phyloP scores from a whole-genome alignment of 306 rosid genomes.

The Pachyrhizus erosus region DNA sequence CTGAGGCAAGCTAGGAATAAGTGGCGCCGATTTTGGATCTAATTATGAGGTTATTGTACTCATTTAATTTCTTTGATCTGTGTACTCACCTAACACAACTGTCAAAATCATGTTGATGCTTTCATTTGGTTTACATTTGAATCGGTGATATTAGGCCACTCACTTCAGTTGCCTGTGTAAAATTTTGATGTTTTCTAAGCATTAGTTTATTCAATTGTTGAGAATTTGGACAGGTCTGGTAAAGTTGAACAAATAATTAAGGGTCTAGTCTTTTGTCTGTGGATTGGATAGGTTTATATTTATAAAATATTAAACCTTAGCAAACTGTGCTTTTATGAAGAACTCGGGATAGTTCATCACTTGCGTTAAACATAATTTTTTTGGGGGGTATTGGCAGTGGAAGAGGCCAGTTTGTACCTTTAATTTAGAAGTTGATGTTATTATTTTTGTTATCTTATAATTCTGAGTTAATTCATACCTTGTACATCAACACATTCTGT shows the following conservation, averaged over 20 bases:
- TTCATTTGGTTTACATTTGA: slow-evolving; percentile 31
- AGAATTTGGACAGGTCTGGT: not conserved
- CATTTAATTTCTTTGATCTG: slow-evolving; percentile 39
- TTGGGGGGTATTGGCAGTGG: no score
- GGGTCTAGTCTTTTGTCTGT: not conserved
- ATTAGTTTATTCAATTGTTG: slow-evolving; percentile 23
- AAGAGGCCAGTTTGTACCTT: not conserved
- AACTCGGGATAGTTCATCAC: no score
- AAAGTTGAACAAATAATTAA: no score
- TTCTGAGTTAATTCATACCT: not conserved
- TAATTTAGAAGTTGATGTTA: no score
- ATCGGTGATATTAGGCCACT: slow-evolving; percentile 26
- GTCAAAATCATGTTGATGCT: slow-evolving; percentile 38
- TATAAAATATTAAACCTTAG: no score
- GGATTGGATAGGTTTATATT: not conserved
- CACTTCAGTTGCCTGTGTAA: slow-evolving; percentile 27
- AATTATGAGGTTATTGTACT: slow-evolving; percentile 45
- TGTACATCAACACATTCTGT: not conserved
- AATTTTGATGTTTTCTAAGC: slow-evolving; percentile 23
- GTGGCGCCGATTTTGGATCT: slow-evolving; percentile 45
- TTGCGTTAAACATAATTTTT: no score
- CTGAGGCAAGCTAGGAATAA: slow-evolving; percentile 49
- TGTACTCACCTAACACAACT: slow-evolving; percentile 37
- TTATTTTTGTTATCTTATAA: not conserved
- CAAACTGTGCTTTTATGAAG: no score